Base-by-base conservation (phyloP, 2,329 filamentous ascomycete species). In the Fusarium buharicum region DNA sequence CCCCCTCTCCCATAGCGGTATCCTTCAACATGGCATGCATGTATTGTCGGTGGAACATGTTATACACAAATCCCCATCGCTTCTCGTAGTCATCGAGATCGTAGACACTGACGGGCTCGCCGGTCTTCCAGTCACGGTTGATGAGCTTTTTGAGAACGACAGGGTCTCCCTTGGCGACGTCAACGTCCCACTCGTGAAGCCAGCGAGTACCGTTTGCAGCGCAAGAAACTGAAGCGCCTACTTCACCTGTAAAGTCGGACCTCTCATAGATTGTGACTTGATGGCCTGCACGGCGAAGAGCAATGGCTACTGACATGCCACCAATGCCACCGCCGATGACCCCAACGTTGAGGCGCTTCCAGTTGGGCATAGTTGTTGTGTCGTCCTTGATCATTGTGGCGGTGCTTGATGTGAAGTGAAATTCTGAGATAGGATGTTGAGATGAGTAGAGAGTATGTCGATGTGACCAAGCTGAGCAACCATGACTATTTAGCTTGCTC, bases 181-280 rank as follows among this genome's bases (percentile, higher is more conserved):
- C 85, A 1, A 90, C 86, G 0, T 78, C 78, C 88, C 88, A 91
- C 71, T 89, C 86, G 59, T 89, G 83, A 8, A 91, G 76, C 87
- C 87, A 91, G 41, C 86, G 81, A 1, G 87, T 88, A 8, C 88
- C 88, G 66, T 91, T 91, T 10, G 88, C 87, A 1, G 88, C 88
- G 66, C 87, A 90, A 0, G 84, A 87, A 0, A 90, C 82, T 0
- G 87, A 89, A 0, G 86, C 86, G 12, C 88, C 88, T 0, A 89
- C 87, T 70, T 91, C 88, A 13, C 87, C 86, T 0, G 82, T 86
- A 64, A 86, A 90, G 71, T 90, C 86, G 30, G 82, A 80, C 33
- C 83, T 83, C 70, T 90, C 88, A 69, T 90, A 90, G 60, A 91
- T 82, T 17, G 84, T 88, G 3, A 82, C 80, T 2, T 68, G 45